Evolutionary conservation across 2,329 filamentous ascomycete species (phyloP).

Genomic region (Davidsoniella eucalypti): DNA sequence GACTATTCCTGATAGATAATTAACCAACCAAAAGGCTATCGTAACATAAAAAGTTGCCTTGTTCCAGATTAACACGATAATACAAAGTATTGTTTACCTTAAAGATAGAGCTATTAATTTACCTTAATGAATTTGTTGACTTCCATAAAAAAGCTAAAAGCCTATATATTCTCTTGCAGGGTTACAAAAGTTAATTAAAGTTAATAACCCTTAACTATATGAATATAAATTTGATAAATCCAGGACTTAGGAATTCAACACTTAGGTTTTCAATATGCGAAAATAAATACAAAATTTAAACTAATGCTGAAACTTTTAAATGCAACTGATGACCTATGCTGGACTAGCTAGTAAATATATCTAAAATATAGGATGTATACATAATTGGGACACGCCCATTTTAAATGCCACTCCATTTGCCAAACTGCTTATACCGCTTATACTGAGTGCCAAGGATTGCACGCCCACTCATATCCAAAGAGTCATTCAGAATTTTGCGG

Average conservation of each 20-base stretch:
- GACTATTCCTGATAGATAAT: too few relatives aligned
- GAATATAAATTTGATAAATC: not conserved
- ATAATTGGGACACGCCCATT: slow-evolving; percentile 7
- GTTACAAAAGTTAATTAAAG: too few relatives aligned
- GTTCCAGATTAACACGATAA: too few relatives aligned
- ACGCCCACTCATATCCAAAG: slow-evolving; percentile 40
- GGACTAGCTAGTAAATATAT: not conserved
- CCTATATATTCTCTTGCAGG: not conserved
- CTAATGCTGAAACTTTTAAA: too few relatives aligned
- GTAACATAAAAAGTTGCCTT: too few relatives aligned
- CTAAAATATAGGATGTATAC: not conserved
- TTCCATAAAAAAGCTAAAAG: not conserved
- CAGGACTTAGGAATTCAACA: too few relatives aligned
- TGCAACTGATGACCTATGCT: too few relatives aligned
- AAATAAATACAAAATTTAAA: too few relatives aligned
- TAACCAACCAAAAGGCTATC: too few relatives aligned
- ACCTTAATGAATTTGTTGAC: not conserved
- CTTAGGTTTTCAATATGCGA: not conserved
- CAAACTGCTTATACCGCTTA: slow-evolving; percentile 43
- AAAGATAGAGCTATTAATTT: too few relatives aligned
- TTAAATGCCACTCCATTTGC: slow-evolving; percentile 45
- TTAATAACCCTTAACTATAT: too few relatives aligned
- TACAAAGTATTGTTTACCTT: too few relatives aligned
- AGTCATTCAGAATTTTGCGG: slow-evolving; percentile 40
- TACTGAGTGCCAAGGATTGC: slow-evolving; percentile 43